Evolutionary conservation across 2,329 filamentous ascomycete species (phyloP).

Genomic region (Colletotrichum caudatum): DNA sequence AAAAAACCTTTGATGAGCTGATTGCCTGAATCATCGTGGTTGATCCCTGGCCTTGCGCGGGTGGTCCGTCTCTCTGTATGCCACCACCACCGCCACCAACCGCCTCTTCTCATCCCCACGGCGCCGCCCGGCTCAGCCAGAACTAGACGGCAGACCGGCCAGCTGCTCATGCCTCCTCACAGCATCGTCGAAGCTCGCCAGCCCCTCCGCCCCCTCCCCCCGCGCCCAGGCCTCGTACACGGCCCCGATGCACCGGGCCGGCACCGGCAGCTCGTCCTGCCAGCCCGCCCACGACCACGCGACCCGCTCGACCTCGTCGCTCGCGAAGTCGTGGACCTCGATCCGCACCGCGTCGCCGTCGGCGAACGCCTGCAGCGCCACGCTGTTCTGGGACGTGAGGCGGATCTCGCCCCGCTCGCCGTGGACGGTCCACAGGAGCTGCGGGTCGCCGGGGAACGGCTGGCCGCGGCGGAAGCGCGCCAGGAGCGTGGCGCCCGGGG

Average conservation of each 20-base stretch:
- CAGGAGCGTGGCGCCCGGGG: conserved; percentile 55
- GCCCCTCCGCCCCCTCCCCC: neutral
- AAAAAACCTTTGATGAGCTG: no score
- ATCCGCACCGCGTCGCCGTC: conserved; percentile 58
- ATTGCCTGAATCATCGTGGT: no score
- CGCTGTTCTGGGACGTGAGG: conserved; percentile 23
- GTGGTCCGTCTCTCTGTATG: no score
- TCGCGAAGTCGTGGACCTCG: conserved; percentile 63
- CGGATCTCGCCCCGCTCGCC: conserved; percentile 64
- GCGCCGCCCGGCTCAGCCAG: neutral
- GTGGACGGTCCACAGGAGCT: conserved; percentile 62
- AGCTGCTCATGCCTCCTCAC: conserved; percentile 31
- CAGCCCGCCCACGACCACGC: conserved; percentile 60
- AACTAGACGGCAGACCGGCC: neutral
- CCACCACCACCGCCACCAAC: neutral
- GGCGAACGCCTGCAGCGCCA: conserved; percentile 46
- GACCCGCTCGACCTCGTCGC: conserved; percentile 57
- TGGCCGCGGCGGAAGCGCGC: conserved; percentile 61
- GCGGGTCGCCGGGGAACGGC: conserved; percentile 60
- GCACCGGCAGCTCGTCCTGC: conserved; percentile 58
- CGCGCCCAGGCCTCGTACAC: conserved; percentile 68
- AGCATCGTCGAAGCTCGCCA: conserved; percentile 35
- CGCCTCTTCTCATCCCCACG: no score
- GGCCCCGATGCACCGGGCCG: conserved; percentile 62
- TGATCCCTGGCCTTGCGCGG: no score